A percentile compares a stretch with the other conserved stretches of the same genome.
Conservation (phyloP, 2,329 filamentous ascomycete species). For the Trichoderma arundinaceum region DNA sequence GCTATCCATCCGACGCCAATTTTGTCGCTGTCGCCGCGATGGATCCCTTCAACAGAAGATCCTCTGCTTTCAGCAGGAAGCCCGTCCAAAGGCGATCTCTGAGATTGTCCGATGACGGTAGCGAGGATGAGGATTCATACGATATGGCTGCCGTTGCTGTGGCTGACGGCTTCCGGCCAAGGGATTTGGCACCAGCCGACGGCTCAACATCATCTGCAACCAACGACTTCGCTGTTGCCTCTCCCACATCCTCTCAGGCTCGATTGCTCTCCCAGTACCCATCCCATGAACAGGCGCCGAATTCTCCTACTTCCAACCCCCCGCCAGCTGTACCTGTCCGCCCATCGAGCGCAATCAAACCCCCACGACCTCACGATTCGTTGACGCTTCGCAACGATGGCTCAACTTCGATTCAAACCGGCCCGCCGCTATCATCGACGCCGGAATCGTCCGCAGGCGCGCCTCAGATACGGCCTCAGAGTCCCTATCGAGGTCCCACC, state of each 20-base stretch:
- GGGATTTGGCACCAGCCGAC: constrained; percentile 31
- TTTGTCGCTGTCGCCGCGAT: constrained; percentile 43
- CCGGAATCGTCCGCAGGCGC: constrained; percentile 46
- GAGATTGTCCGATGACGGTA: constrained; percentile 38
- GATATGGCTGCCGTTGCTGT: constrained; percentile 57
- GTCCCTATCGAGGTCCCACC: constrained; percentile 71
- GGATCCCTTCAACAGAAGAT: constrained; percentile 49
- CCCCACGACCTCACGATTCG: constrained; percentile 55
- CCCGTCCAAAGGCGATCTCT: constrained; percentile 51
- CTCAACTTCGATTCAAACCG: constrained; percentile 38
- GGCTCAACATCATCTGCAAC: constrained; percentile 3
- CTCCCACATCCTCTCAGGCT: constrained; percentile 33
- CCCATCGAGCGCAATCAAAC: constrained; percentile 63
- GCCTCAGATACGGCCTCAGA: constrained; percentile 56
- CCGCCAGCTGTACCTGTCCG: constrained; percentile 42
- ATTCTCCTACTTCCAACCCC: constrained; percentile 34
- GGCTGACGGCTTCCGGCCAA: constrained; percentile 58
- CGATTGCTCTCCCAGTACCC: constrained; percentile 14
- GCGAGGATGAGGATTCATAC: constrained; percentile 54
- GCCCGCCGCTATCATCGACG: constrained; percentile 18
- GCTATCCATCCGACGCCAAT: constrained; percentile 19
- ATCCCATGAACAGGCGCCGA: neutral
- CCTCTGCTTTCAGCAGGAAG: constrained; percentile 49
- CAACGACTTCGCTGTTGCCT: constrained; percentile 34
- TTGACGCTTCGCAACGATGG: constrained; percentile 61